Evolutionary conservation across 305 asterid genomes (phyloP), one percentile per base, ranked within the genome.

Genomic region (Salvia sclarea): DNA sequence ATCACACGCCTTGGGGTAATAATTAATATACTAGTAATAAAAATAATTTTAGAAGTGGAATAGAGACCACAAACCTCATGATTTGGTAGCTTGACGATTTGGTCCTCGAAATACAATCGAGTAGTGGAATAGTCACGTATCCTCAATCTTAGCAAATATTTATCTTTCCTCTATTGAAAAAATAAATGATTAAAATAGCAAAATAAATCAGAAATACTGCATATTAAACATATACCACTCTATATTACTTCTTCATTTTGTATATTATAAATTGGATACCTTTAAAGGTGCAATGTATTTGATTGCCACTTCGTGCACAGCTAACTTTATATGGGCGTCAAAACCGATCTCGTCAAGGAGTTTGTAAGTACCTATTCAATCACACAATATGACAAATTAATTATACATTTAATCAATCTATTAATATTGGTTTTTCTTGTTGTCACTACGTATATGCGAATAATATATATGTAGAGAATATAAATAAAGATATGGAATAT

Each of bases 241-340:
- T n/a, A n/a, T n/a, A n/a, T n/a, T n/a, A n/a, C n/a, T n/a, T n/a
- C n/a, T n/a, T n/a, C n/a, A n/a, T n/a, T n/a, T n/a, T n/a, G n/a
- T n/a, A n/a, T n/a, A 1, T 28, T 28, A 28, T 28, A 43, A 10
- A 20, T 20, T 33, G n/a, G n/a, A 40, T 68, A 58, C 74, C 60
- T 20, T 69, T 20, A 69, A 69, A 58, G 74, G 67, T 22, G 52
- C 8, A 6, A 58, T 31, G 5, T 28, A 69, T 45, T 69, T 69
- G 50, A 31, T 8, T 1, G 52, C 20, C 21, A 6, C 8, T 47
- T 48, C 50, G 2, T 25, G 3, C 5, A 69, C 13, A 0, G 74
- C 74, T 2, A 69, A 5, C 16, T 5, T 58, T 17, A 16, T 12
- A 47, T 22, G 21, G 7, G 31, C n/a, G 5, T 40, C 55, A 17